phyloP scores from a whole-genome alignment of 75 land plant species.

The Pinus albicaulis region DNA sequence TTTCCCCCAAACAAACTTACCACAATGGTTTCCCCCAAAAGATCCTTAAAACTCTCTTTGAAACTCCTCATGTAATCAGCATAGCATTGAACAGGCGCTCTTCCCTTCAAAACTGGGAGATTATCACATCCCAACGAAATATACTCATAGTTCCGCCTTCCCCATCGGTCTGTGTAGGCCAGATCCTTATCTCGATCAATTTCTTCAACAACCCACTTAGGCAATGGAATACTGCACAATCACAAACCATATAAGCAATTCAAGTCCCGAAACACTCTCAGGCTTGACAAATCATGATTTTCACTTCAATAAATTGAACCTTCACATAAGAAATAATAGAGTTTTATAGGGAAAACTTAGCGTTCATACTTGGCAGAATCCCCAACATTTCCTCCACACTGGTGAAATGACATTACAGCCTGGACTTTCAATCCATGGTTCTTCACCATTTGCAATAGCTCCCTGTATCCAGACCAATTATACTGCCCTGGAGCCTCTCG shows the following conservation, averaged over 20 bases:
- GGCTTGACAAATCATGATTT: not conserved
- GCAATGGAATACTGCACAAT: conserved; percentile 72
- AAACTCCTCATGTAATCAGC: conserved; percentile 91
- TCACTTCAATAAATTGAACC: too few relatives aligned
- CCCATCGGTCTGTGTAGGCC: conserved; percentile 81
- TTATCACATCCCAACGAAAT: conserved; percentile 83
- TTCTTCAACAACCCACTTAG: conserved; percentile 81
- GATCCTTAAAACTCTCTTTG: conserved; percentile 59
- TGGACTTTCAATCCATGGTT: conserved; percentile 83
- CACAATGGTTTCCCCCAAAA: conserved; percentile 79
- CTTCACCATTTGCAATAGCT: conserved; percentile 77
- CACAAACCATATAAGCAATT: not conserved
- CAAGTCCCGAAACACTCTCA: not conserved
- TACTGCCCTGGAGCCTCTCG: conserved; percentile 63
- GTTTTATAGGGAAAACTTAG: not conserved
- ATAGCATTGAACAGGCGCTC: conserved; percentile 85
- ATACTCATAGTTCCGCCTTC: conserved; percentile 81
- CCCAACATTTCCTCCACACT: conserved; percentile 94
- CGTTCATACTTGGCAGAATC: conserved; percentile 58
- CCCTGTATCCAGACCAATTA: conserved; percentile 79
- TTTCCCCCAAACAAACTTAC: conserved; percentile 70
- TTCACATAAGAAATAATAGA: too few relatives aligned
- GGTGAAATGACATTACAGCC: conserved; percentile 95
- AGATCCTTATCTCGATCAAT: conserved; percentile 65
- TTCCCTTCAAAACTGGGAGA: conserved; percentile 77